A percentile compares a stretch with the other conserved stretches of the same genome.
Evolutionary conservation across 352 stramenopile species (phyloP).

Genomic region (Phytophthora brassicae): DNA sequence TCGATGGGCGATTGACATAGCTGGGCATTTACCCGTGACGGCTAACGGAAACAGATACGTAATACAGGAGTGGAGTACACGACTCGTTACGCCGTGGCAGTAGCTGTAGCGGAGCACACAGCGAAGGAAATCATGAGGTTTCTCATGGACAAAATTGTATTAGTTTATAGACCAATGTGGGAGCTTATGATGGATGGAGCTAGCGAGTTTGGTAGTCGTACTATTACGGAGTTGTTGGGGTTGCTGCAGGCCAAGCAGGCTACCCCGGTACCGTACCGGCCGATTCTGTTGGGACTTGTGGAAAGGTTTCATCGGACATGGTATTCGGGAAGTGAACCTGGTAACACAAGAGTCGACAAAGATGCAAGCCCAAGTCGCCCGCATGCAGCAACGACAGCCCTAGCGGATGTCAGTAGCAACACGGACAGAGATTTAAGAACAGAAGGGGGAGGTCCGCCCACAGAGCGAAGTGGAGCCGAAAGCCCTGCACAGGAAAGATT

Average conservation of each 20-base stretch:
- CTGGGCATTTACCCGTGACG: not conserved
- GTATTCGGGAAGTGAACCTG: no score
- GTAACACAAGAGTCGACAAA: no score
- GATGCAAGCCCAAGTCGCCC: no score
- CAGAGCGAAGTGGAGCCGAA: no score
- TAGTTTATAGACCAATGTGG: conserved; percentile 15
- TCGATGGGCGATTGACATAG: conserved; percentile 11
- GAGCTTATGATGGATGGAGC: conserved; percentile 23
- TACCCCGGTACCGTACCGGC: conserved; percentile 18
- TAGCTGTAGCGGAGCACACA: not conserved
- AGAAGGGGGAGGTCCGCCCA: no score
- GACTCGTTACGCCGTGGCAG: conserved; percentile 14
- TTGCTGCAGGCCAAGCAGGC: conserved; percentile 26
- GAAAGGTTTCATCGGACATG: conserved; percentile 21
- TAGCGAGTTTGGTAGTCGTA: not conserved
- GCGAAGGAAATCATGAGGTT: conserved; percentile 5
- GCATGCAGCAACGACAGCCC: no score
- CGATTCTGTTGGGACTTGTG: conserved; percentile 15
- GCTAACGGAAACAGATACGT: conserved; percentile 9
- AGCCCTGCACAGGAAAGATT: no score
- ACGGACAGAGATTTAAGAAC: no score
- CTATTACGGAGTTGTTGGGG: not conserved
- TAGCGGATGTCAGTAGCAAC: no score
- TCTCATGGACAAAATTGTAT: conserved; percentile 15
- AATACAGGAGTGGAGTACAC: conserved; percentile 12